Conservation (phyloP, 2,329 filamentous ascomycete genomes). For the Passalora sequoiae region DNA sequence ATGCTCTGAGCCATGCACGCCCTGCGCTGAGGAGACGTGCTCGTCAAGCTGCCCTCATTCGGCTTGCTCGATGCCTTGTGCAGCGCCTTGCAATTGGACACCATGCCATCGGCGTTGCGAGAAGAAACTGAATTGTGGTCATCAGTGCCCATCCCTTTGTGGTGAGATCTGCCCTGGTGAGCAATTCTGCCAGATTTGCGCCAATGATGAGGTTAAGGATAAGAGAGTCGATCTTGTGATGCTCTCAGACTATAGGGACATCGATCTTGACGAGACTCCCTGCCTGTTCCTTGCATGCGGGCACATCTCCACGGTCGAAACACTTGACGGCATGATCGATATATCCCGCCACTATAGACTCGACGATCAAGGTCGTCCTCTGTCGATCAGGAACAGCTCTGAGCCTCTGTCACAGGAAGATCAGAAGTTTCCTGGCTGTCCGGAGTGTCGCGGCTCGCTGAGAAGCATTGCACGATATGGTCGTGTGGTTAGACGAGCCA, state of each 20-base stretch:
- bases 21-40: slow-evolving; percentile 57
- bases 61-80: slow-evolving; percentile 53
- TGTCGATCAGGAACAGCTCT: too few relatives aligned
- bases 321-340: slow-evolving; percentile 57
- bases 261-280: slow-evolving; percentile 56
- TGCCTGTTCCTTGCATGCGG: slow-evolving; percentile 60
- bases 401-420: too few relatives aligned
- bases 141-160: slow-evolving; percentile 61
- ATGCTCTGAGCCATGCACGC: slow-evolving; percentile 58
- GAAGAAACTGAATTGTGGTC: slow-evolving; percentile 52
- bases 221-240: slow-evolving; percentile 54
- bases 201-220: slow-evolving; percentile 40
- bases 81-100: slow-evolving; percentile 61
- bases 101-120: slow-evolving; percentile 60
- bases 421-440: too few relatives aligned
- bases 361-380: too few relatives aligned
- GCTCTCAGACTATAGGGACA: slow-evolving; percentile 51
- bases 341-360: too few relatives aligned
- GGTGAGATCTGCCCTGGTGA: slow-evolving; percentile 56
- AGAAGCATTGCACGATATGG: too few relatives aligned
- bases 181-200: too few relatives aligned
- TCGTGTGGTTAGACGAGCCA: too few relatives aligned
- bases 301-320: slow-evolving; percentile 57
- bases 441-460: too few relatives aligned
- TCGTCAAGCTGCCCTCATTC: slow-evolving; percentile 53